These are phyloP conservation scores for Hortaea werneckii DNA, from an alignment of 2,329 filamentous ascomycete genomes.

Conservation along the genomic window DNA sequence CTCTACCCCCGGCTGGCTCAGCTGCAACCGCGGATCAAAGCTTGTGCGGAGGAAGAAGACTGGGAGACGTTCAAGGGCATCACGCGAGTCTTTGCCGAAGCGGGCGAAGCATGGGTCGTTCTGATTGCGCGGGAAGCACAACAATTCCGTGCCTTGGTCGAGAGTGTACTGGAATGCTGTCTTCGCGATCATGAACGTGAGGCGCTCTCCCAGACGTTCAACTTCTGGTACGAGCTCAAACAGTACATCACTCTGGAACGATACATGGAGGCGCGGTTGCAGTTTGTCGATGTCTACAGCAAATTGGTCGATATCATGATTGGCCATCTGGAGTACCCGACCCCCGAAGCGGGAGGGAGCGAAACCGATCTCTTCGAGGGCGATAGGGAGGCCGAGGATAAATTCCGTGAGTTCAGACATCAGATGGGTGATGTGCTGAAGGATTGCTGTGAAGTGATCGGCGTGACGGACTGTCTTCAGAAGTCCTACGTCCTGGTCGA, in stretches of 20 bases:
- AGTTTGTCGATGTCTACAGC: conserved; percentile 72
- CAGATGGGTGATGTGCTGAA: conserved; percentile 97
- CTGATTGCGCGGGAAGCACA: conserved; percentile 74
- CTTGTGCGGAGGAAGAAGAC: conserved; percentile 71
- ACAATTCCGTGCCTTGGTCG: conserved; percentile 76
- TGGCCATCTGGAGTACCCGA: conserved; percentile 77
- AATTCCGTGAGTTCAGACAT: conserved; percentile 92
- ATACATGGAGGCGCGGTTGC: conserved; percentile 70
- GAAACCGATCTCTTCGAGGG: conserved; percentile 86
- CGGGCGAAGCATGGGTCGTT: conserved; percentile 89
- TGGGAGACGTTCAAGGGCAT: conserved; percentile 76
- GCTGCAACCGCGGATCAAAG: conserved; percentile 64
- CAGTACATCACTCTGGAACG: conserved; percentile 86
- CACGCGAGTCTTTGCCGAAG: conserved; percentile 83
- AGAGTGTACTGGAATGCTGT: conserved; percentile 85
- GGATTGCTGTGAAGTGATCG: conserved; percentile 93
- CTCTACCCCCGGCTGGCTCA: conserved; percentile 73
- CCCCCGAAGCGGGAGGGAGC: conserved; percentile 56
- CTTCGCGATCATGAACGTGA: conserved; percentile 79
- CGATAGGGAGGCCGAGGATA: conserved; percentile 90
- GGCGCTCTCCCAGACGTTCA: conserved; percentile 86
- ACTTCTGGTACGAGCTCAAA: conserved; percentile 98
- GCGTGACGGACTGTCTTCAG: conserved; percentile 76
- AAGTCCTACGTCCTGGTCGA: conserved; percentile 85
- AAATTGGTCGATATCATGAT: conserved; percentile 89